Evolutionary conservation across 208 protist genomes (phyloP), one percentile per base, ranked within the genome.

Genomic region (Acanthamoeba divionensis): DNA sequence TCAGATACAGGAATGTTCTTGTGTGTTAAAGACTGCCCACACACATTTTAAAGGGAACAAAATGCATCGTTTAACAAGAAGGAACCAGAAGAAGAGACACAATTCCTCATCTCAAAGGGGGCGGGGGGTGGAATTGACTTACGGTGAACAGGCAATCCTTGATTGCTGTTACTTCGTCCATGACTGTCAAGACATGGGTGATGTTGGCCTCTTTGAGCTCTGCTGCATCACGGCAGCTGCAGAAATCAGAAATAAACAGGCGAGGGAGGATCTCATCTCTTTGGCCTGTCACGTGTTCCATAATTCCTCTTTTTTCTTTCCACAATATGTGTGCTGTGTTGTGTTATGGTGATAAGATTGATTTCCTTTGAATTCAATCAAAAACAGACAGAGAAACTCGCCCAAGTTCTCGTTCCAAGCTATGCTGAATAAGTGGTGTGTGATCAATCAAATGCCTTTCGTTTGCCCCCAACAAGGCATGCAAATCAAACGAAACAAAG

Each of bases 111-210:
- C 15, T 15, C 24, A 54, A 54, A 52, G 36, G 69, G 36, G 4
- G 41, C 24, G 33, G 2, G 21, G 8, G 8, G 69, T 24, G 26
- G 55, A 63, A 63, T 31, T 31, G 55, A 31, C 55, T 41, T 54
- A 80, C 69, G 8, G 21, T 0, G 69, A 54, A 80, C 2, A 80
- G 31, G 31, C 45, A 24, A 80, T 80, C 31, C 45, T 80, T 80
- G 21, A 80, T 45, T 3, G 13, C 24, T 18, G 15, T 29, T 21
- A 80, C 41, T 29, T 80, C 69, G 12, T 80, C 45, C 69, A 80
- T 80, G 21, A 80, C 41, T n/a, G 69, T 80, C 24, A 80, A 47
- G 15, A 80, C 69, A 7, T 80, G 69, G 69, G n/a, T 80, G 15
- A 80, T 54, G 21, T 31, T 21, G 31, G 33, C 24, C 26, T 7